These are phyloP conservation scores for Inga leiocalycina DNA, from an alignment of 306 rosid genomes.

Conservation along the genomic window DNA sequence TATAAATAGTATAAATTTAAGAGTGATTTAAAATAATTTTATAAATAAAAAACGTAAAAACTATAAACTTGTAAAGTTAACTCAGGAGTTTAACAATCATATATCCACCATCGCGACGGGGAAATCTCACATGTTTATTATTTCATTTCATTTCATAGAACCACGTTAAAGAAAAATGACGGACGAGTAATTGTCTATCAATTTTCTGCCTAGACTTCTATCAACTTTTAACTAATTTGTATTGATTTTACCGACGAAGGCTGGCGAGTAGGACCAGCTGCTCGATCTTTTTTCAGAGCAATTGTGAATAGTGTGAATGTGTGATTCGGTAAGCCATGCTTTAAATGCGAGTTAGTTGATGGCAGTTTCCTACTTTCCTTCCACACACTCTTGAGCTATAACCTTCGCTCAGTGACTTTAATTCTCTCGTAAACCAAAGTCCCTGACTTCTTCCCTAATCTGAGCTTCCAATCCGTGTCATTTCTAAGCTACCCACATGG, in stretches of 20 bases:
- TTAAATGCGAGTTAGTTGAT: slow-evolving; percentile 90
- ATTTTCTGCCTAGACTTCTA: too few relatives aligned
- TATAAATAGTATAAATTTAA: too few relatives aligned
- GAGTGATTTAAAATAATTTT: too few relatives aligned
- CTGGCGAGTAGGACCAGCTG: not conserved
- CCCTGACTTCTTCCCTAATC: slow-evolving; percentile 30
- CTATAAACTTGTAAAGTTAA: too few relatives aligned
- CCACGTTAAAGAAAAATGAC: too few relatives aligned
- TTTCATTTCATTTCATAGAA: too few relatives aligned
- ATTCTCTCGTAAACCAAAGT: slow-evolving; percentile 38
- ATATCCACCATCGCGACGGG: too few relatives aligned
- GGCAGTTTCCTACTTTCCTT: slow-evolving; percentile 40
- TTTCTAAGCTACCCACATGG: slow-evolving; percentile 53
- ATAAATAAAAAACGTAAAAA: too few relatives aligned
- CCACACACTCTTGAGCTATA: not conserved
- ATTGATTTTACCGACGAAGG: not conserved
- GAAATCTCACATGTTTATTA: too few relatives aligned
- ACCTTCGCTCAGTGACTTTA: not conserved
- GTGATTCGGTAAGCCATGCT: slow-evolving; percentile 42
- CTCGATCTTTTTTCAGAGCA: not conserved
- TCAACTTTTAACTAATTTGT: not conserved
- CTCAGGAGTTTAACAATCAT: too few relatives aligned
- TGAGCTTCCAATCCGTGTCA: slow-evolving; percentile 28
- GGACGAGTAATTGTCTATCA: not conserved
- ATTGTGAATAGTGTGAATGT: not conserved